Evolutionary conservation across 2,329 filamentous ascomycete genomes (phyloP).

Genomic region (Sarocladiaceae sp.): DNA sequence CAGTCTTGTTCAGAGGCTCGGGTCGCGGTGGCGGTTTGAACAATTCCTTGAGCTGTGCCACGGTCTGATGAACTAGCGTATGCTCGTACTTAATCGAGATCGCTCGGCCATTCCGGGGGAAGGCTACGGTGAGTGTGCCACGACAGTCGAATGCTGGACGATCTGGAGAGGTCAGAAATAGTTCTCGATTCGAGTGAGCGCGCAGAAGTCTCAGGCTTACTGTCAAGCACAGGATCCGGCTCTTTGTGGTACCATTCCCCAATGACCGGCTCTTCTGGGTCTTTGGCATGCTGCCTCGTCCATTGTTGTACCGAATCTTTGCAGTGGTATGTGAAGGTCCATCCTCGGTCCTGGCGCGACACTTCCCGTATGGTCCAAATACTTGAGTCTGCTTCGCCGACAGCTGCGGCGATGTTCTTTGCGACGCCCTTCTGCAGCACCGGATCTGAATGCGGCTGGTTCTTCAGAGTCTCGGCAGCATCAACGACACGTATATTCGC

Average conservation of each 20-base stretch:
- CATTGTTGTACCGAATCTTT: constrained; percentile 46
- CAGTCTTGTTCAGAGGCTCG: constrained; percentile 18
- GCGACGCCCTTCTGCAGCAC: constrained; percentile 42
- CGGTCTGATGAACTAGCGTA: constrained; percentile 49
- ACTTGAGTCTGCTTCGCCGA: constrained; percentile 41
- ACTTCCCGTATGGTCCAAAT: constrained; percentile 41
- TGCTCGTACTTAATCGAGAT: constrained; percentile 51
- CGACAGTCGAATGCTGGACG: constrained; percentile 56
- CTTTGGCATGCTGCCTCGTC: constrained; percentile 40
- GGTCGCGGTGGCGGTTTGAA: constrained; percentile 39
- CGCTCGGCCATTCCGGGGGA: constrained; percentile 38
- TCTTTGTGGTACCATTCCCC: constrained; percentile 44
- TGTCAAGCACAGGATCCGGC: constrained; percentile 36
- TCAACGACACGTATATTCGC: constrained; percentile 32
- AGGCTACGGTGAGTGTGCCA: constrained; percentile 42
- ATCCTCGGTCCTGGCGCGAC: constrained; percentile 39
- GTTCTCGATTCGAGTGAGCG: neutral
- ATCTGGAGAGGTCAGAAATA: constrained; percentile 22
- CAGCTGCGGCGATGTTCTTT: constrained; percentile 37
- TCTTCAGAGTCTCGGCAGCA: constrained; percentile 39
- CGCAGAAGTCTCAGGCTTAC: constrained; percentile 22
- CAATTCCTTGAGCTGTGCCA: constrained; percentile 40
- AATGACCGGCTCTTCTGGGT: constrained; percentile 31
- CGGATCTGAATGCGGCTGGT: constrained; percentile 40
- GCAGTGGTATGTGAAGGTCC: constrained; percentile 49